Conservation (phyloP, 352 stramenopile genomes). For the Globisporangium carolinianum region DNA sequence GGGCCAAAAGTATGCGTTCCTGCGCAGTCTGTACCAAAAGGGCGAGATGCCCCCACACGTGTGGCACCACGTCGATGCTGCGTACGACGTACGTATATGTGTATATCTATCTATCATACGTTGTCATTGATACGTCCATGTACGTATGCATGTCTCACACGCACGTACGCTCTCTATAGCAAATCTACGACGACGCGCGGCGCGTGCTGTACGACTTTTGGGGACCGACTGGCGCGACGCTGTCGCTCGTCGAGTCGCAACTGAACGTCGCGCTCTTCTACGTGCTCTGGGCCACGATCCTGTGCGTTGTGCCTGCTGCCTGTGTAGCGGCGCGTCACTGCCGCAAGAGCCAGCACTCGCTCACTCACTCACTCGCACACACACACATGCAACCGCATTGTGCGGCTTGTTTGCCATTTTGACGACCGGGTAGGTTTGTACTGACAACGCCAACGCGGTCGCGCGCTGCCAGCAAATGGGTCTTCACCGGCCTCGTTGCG, state of each 20-base stretch:
- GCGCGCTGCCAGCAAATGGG: slow-evolving; percentile 36
- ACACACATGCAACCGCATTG: no score
- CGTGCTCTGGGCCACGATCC: slow-evolving; percentile 48
- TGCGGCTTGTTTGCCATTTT: neutral
- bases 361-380: neutral
- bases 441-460: slow-evolving; percentile 38
- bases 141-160: neutral
- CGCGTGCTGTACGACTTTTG: slow-evolving; percentile 60
- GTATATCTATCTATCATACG: neutral
- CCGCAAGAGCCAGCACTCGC: neutral
- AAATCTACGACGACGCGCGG: slow-evolving; percentile 53
- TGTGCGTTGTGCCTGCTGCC: slow-evolving; percentile 25
- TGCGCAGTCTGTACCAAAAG: slow-evolving; percentile 35
- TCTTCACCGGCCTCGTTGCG: slow-evolving; percentile 31
- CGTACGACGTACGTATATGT: slow-evolving; percentile 46
- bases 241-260: slow-evolving; percentile 41
- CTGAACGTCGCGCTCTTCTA: slow-evolving; percentile 65
- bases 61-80: slow-evolving; percentile 44
- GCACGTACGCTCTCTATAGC: slow-evolving; percentile 14
- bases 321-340: neutral
- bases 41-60: slow-evolving; percentile 43
- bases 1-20: slow-evolving; percentile 58
- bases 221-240: slow-evolving; percentile 34
- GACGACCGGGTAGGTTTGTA: slow-evolving; percentile 24
- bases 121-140: neutral